Evolutionary conservation across 2,329 filamentous ascomycete species (phyloP).

Genomic region (Sclerotinia borealis): DNA sequence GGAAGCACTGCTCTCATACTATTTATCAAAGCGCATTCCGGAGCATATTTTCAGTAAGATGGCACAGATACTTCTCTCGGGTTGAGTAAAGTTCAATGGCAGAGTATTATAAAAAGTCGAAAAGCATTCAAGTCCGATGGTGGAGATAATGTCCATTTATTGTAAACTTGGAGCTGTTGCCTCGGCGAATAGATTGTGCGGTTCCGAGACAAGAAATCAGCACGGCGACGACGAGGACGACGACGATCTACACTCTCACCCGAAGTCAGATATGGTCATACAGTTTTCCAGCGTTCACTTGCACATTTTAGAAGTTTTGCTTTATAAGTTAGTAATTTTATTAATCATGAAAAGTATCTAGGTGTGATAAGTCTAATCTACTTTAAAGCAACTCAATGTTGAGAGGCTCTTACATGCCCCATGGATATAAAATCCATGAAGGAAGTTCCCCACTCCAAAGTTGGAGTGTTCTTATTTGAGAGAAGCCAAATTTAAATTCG

Average conservation of each 20-base stretch:
- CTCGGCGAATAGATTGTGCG: slow-evolving; percentile 8
- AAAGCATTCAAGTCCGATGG: not conserved
- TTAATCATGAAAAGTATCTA: not conserved
- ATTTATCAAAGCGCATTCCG: slow-evolving; percentile 23
- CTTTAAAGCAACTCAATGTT: not conserved
- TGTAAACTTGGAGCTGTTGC: not conserved
- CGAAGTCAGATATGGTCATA: not conserved
- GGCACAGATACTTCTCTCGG: not conserved
- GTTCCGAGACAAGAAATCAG: slow-evolving; percentile 4
- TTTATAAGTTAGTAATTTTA: not conserved
- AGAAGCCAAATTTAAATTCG: not conserved
- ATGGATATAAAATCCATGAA: not conserved
- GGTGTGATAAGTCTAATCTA: slow-evolving; percentile 2
- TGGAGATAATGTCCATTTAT: not conserved
- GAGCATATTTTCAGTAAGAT: slow-evolving; percentile 9
- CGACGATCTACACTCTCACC: not conserved
- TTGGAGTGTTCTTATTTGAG: not conserved
- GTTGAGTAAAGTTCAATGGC: not conserved
- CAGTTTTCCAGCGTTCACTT: not conserved
- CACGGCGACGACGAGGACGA: slow-evolving; percentile 1
- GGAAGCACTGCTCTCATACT: slow-evolving; percentile 75
- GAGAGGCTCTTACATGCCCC: not conserved
- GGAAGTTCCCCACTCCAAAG: not conserved
- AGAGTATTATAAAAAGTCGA: not conserved
- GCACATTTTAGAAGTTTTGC: too few relatives aligned